Evolutionary conservation across 129 eudicot genomes (phyloP), one percentile per base, ranked within the genome.

Genomic region (Chrysanthemum makinoi): DNA sequence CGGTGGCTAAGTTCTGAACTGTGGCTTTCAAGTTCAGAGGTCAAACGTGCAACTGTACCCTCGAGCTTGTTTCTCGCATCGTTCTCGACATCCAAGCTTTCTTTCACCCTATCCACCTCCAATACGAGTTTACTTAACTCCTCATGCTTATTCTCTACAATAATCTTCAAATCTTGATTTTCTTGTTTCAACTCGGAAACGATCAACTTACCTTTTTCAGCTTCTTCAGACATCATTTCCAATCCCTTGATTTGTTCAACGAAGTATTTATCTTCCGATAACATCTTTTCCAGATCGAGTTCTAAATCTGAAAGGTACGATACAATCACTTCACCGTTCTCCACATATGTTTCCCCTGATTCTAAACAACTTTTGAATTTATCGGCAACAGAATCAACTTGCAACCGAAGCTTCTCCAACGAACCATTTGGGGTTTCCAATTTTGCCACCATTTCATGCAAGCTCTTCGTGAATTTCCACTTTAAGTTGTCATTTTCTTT

Each of bases 271-370:
- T 81, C 81, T 75, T 78, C 83, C 33, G 79, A 77, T 54, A 85
- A 75, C 69, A 95, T 73, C 64, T 84, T 84, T 74, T 84, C 86
- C 79, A 95, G 80, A 75, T 84, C 87, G 26, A 73, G 81, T 74
- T 90, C 91, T 66, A 90, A 74, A n/a, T 76, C 75, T 5, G 80
- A 84, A 75, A 90, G 89, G 76, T 87, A 82, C 26, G 75, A 74
- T 65, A 84, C 75, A 76, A 90, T 76, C 57, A 77, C 83, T 73
- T 78, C 82, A 14, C 63, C 83, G 60, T 82, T 82, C 68, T 70
- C 70, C 18, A 76, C 74, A 74, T 82, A 69, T 14, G 52, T 84
- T 72, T 82, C 94, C 52, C 86, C 89, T 6, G 79, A 77, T 60
- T 84, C 96, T 11, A 81, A 78, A 68, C 74, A 62, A 55, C 51